A percentile compares a stretch with the other conserved stretches of the same genome.
Conservation (phyloP, 805 yeast species). For the Wickerhamiella spandovensis region DNA sequence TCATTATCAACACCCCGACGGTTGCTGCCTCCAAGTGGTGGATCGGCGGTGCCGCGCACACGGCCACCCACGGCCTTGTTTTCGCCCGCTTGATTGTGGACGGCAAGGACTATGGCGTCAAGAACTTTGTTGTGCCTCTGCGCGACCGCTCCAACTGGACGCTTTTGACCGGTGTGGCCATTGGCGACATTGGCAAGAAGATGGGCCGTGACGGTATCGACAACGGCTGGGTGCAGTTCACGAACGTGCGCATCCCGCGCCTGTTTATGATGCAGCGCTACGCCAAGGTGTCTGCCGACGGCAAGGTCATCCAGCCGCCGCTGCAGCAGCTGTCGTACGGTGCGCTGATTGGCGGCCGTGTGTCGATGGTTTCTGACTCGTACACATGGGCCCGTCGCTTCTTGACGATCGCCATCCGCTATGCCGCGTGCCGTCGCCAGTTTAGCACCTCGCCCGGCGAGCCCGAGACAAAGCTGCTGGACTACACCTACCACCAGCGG, state of each 20-base stretch:
- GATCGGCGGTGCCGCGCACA: conserved; percentile 92
- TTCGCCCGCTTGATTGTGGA: conserved; percentile 66
- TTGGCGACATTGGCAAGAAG: conserved; percentile 81
- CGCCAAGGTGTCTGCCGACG: conserved; percentile 47
- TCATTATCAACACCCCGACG: conserved; percentile 66
- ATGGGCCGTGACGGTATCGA: conserved; percentile 90
- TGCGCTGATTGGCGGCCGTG: conserved; percentile 71
- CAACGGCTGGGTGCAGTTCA: conserved; percentile 86
- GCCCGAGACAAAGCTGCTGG: conserved; percentile 51
- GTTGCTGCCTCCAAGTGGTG: conserved; percentile 89
- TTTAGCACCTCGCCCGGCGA: conserved; percentile 35
- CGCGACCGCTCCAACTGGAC: conserved; percentile 52
- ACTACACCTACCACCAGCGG: conserved; percentile 76
- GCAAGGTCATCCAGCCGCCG: conserved; percentile 58
- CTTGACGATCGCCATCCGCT: conserved; percentile 63
- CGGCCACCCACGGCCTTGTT: conserved; percentile 64
- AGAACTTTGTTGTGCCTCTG: conserved; percentile 73
- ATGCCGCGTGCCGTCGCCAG: conserved; percentile 74
- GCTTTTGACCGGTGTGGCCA: conserved; percentile 54
- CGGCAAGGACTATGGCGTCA: conserved; percentile 74
- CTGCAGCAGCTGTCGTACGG: conserved; percentile 72
- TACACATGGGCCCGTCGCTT: conserved; percentile 63
- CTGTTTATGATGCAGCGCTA: conserved; percentile 64
- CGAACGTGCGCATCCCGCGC: conserved; percentile 63
- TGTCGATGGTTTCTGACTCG: conserved; percentile 71